Base-by-base conservation (phyloP, 2,329 filamentous ascomycete species). In the Neofusicoccum parvum region DNA sequence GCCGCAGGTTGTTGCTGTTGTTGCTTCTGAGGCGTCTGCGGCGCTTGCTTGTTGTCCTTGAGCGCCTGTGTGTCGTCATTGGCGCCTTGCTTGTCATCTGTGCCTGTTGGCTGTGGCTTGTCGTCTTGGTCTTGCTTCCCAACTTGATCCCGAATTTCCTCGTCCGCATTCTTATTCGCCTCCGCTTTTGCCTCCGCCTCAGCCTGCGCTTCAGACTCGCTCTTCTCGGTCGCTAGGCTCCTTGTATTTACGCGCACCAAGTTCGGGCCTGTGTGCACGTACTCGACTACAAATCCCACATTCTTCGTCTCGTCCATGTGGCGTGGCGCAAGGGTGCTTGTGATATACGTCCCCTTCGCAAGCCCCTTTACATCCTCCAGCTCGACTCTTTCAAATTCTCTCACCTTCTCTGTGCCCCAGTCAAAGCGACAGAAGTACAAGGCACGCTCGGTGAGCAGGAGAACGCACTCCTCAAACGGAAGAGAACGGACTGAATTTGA, bases 331-430 rank as follows among this genome's bases (percentile, higher is more conserved):
- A 97, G 84, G 0, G 92, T 95, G 2, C 90, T 94, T 0, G 93
- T 97, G 72, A 99, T 91, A 73, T 98, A 99, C 0, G 92, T 90
- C 20, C 95, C 95, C 67, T 89, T 87, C 73, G 88, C 89, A 70
- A 99, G 87, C 27, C 85, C 84, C 1, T 86, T 84, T 41, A 99
- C 82, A 65, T 92, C 91, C 20, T 86, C 84, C 7, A 98, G 83
- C 66, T 91, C 88, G 14, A 97, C 88, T 7, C 94, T 86, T 79
- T 98, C 94, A 76, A 97, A 98, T 0, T 91, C 93, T 12, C 90
- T 90, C 1, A 99, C 92, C 75, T 98, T 98, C 79, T 98, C 95
- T 7, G 93, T 89, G 68, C 91, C 91, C 93, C 94, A 98, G 77
- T 98, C 93, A 71, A 98, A 94, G 14, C 92, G 88, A 76, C 94